Percentiles rank a stretch among this genome's conserved stretches.
Evolutionary conservation across 805 yeast species (phyloP).

Genomic region (Saccharomycopsis fibuligera): DNA sequence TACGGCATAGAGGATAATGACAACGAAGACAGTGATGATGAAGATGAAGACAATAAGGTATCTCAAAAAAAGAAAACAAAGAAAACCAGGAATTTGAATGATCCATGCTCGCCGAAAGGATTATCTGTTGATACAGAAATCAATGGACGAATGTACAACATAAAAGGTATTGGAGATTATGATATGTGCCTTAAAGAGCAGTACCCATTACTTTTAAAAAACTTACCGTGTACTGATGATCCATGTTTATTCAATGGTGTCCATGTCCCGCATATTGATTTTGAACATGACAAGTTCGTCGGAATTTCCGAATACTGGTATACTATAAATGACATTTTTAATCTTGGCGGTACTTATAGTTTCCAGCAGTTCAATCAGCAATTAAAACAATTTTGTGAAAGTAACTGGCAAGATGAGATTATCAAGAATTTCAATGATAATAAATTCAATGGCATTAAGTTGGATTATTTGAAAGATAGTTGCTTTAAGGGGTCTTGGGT

Average conservation of each 20-base stretch:
- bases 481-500: constrained; percentile 98
- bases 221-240: constrained; percentile 74
- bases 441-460: constrained; percentile 48
- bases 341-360: constrained; percentile 83
- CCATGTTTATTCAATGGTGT: constrained; percentile 95
- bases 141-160: constrained; percentile 35
- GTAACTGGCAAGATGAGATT: constrained; percentile 58
- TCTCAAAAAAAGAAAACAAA: neutral
- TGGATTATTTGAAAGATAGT: constrained; percentile 58
- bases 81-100: constrained; percentile 34
- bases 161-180: constrained; percentile 75
- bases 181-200: constrained; percentile 63
- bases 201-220: constrained; percentile 71
- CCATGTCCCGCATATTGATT: constrained; percentile 86
- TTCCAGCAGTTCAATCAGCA: constrained; percentile 60
- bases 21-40: constrained; percentile 21
- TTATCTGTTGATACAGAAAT: constrained; percentile 41
- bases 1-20: constrained; percentile 32
- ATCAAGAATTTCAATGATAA: constrained; percentile 45
- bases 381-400: constrained; percentile 67
- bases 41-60: neutral
- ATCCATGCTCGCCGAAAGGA: constrained; percentile 78
- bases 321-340: constrained; percentile 86
- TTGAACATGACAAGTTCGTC: constrained; percentile 71
- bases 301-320: constrained; percentile 98